phyloP scores from a whole-genome alignment of 495 filamentous ascomycete genomes.

The Hyaloscypha hepaticicola region DNA sequence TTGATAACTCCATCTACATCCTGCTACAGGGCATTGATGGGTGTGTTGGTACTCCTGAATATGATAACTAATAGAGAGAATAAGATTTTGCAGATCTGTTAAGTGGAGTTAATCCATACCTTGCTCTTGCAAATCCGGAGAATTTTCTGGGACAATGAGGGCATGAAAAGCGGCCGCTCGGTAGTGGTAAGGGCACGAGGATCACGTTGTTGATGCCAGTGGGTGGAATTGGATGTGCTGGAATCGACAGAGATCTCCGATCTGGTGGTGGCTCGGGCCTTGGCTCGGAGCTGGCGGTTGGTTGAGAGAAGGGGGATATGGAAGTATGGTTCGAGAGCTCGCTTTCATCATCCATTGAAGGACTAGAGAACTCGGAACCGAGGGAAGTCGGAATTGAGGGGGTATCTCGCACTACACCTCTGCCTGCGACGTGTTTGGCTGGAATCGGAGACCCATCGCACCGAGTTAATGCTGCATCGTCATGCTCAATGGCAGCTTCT shows the following conservation, averaged over 20 bases:
- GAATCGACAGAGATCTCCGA: neutral
- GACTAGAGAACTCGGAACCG: slow-evolving; percentile 1
- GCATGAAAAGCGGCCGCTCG: slow-evolving; percentile 7
- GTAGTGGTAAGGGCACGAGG: neutral
- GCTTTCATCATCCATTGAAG: slow-evolving; percentile 10
- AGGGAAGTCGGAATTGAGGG: neutral
- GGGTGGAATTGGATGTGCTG: neutral
- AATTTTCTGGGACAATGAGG: slow-evolving; percentile 16
- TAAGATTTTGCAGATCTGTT: neutral
- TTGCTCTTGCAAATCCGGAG: neutral
- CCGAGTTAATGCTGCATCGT: slow-evolving; percentile 18
- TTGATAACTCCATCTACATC: slow-evolving; percentile 5
- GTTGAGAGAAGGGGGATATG: neutral
- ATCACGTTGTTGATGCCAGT: neutral
- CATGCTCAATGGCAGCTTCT: slow-evolving; percentile 21
- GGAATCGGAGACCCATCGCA: slow-evolving; percentile 18
- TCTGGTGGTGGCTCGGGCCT: neutral
- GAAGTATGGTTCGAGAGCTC: slow-evolving; percentile 1
- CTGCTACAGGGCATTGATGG: neutral
- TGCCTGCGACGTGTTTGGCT: slow-evolving; percentile 19
- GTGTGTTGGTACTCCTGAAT: neutral
- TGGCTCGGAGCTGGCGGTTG: neutral
- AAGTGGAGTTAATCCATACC: neutral
- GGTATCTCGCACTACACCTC: slow-evolving; percentile 5
- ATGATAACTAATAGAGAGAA: neutral